Percentiles rank a stretch among this genome's conserved stretches.
phyloP scores from a whole-genome alignment of 139 green algal genomes.

The Dunaliella primolecta region DNA sequence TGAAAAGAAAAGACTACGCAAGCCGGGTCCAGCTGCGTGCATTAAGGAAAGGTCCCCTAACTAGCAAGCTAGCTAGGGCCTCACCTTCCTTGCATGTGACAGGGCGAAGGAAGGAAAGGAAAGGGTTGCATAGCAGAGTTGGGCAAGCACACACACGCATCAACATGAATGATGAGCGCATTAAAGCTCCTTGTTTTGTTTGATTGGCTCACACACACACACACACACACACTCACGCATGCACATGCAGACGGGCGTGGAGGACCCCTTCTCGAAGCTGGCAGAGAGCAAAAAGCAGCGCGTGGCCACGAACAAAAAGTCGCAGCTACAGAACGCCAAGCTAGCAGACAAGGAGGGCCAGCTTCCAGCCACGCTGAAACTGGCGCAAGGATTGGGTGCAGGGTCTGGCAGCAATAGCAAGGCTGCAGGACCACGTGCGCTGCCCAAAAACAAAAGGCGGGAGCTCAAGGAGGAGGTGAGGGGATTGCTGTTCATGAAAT shows the following conservation, averaged over 20 bases:
- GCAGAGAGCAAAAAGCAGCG: conserved; percentile 72
- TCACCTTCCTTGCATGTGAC: too few relatives aligned
- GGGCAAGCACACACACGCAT: too few relatives aligned
- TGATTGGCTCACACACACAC: too few relatives aligned
- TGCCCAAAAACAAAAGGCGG: conserved; percentile 53
- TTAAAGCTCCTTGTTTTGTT: too few relatives aligned
- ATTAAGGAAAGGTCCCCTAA: too few relatives aligned
- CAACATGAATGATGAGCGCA: too few relatives aligned
- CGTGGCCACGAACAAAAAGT: conserved; percentile 64
- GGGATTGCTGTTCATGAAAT: too few relatives aligned
- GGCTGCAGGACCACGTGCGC: conserved; percentile 54
- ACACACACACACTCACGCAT: background rate
- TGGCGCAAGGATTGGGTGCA: conserved; percentile 33
- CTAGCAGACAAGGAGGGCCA: conserved; percentile 12
- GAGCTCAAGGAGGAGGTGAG: conserved; percentile 65
- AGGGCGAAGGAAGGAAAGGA: too few relatives aligned
- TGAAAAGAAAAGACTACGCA: too few relatives aligned
- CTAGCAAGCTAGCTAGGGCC: too few relatives aligned
- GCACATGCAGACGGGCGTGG: conserved; percentile 32
- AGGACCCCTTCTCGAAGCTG: conserved; percentile 85
- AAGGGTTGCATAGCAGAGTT: too few relatives aligned
- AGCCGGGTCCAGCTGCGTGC: too few relatives aligned
- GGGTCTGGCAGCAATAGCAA: conserved; percentile 16
- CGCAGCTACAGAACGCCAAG: conserved; percentile 80
- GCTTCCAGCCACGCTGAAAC: conserved; percentile 72